Percentiles rank a stretch among this genome's conserved stretches.
Conservation (phyloP, 2,329 filamentous ascomycete genomes). For the Aspergillus sergii region DNA sequence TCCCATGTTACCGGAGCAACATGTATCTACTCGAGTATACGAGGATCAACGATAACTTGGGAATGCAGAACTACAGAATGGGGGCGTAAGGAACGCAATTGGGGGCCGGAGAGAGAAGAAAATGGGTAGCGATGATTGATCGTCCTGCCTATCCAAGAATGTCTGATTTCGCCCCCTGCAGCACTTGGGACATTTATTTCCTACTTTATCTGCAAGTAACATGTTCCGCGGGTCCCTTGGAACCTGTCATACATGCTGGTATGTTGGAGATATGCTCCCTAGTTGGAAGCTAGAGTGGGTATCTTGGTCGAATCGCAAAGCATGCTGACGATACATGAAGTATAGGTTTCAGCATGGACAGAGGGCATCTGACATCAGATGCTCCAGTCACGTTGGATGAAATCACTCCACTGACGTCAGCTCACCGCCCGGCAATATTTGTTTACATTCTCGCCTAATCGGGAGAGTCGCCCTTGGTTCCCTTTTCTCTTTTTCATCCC, state of each 20-base stretch:
- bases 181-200: not conserved
- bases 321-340: too few species aligned
- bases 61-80: too few species aligned
- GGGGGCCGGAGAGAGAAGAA: too few species aligned
- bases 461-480: conserved; percentile 23
- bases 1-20: not conserved
- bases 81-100: too few species aligned
- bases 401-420: conserved; percentile 10
- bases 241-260: not conserved
- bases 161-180: not conserved
- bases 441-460: conserved; percentile 18
- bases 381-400: not conserved
- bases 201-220: not conserved
- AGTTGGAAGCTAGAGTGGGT: too few species aligned
- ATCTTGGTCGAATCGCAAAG: too few species aligned
- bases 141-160: not conserved
- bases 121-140: not conserved
- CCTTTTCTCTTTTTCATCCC: conserved; percentile 3
- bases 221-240: not conserved
- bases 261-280: not conserved
- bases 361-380: not conserved
- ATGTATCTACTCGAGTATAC: not conserved
- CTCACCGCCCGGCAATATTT: conserved; percentile 21
- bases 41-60: not conserved
- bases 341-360: too few species aligned